A percentile compares a stretch with the other conserved stretches of the same genome.
phyloP scores from a whole-genome alignment of 371 early-diverging fungal genomes.

The Syncephalastrum racemosum region DNA sequence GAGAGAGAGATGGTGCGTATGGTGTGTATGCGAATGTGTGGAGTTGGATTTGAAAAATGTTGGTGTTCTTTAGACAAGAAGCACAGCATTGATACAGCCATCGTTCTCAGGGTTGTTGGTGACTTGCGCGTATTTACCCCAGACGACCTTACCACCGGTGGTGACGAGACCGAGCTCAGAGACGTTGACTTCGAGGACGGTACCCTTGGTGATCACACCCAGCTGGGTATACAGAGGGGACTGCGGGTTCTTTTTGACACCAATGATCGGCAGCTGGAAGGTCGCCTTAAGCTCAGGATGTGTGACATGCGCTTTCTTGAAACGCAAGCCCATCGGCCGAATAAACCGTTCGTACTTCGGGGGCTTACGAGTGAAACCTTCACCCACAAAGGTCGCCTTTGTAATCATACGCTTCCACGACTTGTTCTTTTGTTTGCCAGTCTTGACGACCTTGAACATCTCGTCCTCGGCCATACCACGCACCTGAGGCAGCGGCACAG shows the following conservation, averaged over 20 bases:
- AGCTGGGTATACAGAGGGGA: constrained; percentile 97
- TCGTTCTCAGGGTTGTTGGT: constrained; percentile 97
- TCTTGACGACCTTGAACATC: constrained; percentile 98
- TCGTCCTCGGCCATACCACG: constrained; percentile 99
- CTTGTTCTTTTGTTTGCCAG: constrained; percentile 95
- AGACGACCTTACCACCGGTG: constrained; percentile 98
- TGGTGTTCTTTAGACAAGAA: constrained; percentile 73
- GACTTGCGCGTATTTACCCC: constrained; percentile 99
- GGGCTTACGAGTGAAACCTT: constrained; percentile 99
- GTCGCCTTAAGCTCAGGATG: constrained; percentile 99
- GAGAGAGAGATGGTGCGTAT: background rate
- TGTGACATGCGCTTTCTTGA: constrained; percentile 99
- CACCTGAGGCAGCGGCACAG: constrained; percentile 98
- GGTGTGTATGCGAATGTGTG: constrained; percentile 5
- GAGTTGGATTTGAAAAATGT: constrained; percentile 6
- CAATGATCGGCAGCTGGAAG: constrained; percentile 97
- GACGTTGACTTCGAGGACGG: constrained; percentile 94
- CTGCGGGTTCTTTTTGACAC: constrained; percentile 99
- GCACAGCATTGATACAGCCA: constrained; percentile 95
- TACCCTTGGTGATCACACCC: constrained; percentile 99
- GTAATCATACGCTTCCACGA: constrained; percentile 99
- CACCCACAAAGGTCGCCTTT: constrained; percentile 99
- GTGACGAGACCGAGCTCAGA: constrained; percentile 99
- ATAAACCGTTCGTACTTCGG: constrained; percentile 99
- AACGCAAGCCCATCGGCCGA: constrained; percentile 98